phyloP scores from a whole-genome alignment of 352 stramenopile genomes.

The Thalassiosira hispida region DNA sequence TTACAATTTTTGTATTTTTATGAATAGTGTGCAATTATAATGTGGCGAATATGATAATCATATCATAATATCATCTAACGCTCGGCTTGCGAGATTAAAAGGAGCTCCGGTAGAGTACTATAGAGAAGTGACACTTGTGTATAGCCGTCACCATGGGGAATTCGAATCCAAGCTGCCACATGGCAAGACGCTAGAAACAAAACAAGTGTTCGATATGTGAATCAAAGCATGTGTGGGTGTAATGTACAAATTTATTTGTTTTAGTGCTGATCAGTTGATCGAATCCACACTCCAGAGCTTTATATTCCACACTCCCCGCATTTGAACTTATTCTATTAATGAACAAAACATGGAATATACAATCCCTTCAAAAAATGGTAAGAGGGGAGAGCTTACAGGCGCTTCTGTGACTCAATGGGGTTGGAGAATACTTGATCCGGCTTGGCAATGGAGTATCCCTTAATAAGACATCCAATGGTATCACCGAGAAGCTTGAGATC shows the following conservation, averaged over 20 bases:
- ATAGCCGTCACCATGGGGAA: too few relatives aligned
- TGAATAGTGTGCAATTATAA: too few relatives aligned
- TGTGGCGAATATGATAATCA: too few relatives aligned
- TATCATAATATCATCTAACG: too few relatives aligned
- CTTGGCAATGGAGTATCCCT: conserved; percentile 87
- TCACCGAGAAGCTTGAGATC: conserved; percentile 89
- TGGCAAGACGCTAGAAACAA: too few relatives aligned
- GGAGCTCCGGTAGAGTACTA: too few relatives aligned
- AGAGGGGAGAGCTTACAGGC: conserved; percentile 79
- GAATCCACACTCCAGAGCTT: neutral
- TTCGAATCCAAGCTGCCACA: too few relatives aligned
- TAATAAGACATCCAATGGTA: conserved; percentile 88
- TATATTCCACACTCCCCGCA: neutral
- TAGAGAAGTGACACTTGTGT: too few relatives aligned
- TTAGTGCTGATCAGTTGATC: neutral
- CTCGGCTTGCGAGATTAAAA: too few relatives aligned
- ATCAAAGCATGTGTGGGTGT: conserved; percentile 3
- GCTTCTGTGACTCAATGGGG: conserved; percentile 88
- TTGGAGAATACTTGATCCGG: conserved; percentile 88
- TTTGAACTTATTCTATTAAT: neutral
- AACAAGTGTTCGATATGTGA: neutral
- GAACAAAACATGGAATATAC: conserved; percentile 9
- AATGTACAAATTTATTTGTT: conserved; percentile 42
- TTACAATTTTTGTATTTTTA: too few relatives aligned
- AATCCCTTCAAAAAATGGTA: neutral